Evolutionary conservation across 2,329 filamentous ascomycete species (phyloP).

Genomic region (Claviceps africana): DNA sequence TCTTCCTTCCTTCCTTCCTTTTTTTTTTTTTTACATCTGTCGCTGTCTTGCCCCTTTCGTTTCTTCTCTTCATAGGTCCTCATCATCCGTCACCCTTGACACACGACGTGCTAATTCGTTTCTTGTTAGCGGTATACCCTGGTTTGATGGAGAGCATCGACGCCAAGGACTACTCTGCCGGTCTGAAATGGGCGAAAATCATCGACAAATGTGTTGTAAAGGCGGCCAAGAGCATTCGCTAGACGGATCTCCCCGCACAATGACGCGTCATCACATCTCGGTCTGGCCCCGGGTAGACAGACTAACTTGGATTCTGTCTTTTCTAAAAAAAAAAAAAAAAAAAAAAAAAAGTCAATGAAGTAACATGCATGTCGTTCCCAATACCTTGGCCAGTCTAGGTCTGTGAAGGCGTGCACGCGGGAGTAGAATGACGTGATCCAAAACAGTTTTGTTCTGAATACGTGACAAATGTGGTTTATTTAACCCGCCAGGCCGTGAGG

Average conservation of each 20-base stretch:
- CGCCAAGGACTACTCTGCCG: constrained; percentile 41
- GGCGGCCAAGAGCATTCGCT: constrained; percentile 27
- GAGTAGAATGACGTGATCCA: no score
- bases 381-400: not conserved
- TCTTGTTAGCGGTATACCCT: constrained; percentile 40
- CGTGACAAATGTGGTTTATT: no score
- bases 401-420: no score
- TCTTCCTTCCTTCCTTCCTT: not conserved
- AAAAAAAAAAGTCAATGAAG: not conserved
- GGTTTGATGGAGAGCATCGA: constrained; percentile 50
- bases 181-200: constrained; percentile 44
- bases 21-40: not conserved
- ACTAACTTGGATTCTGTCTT: not conserved
- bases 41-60: not conserved
- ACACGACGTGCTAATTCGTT: constrained; percentile 4
- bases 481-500: no score
- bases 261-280: not conserved
- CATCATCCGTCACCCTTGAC: not conserved
- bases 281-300: not conserved
- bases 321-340: not conserved
- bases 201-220: constrained; percentile 36
- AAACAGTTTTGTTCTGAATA: no score
- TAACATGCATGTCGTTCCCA: not conserved
- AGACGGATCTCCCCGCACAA: not conserved
- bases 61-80: no score